These are phyloP conservation scores for Zhuliangozyma parablackwelliae DNA, from an alignment of 1,139 yeast genomes.

Conservation along the genomic window DNA sequence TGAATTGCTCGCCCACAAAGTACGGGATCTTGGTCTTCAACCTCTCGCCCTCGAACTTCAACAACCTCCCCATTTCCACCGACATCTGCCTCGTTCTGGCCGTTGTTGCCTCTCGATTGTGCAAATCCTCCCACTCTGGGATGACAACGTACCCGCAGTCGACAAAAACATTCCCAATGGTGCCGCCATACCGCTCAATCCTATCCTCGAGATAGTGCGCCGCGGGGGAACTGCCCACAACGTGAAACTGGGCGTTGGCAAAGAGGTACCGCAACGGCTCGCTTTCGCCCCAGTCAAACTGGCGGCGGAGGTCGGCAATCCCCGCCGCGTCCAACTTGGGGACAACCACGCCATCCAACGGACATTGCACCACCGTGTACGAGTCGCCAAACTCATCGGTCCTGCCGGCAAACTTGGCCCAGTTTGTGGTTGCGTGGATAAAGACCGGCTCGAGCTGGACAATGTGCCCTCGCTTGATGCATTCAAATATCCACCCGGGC, in stretches of 20 bases:
- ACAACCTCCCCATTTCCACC: conserved; percentile 16
- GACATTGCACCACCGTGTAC: conserved; percentile 21
- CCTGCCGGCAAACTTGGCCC: conserved; percentile 13
- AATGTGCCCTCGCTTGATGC: conserved; percentile 40
- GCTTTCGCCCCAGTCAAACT: conserved; percentile 2
- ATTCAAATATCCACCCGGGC: conserved; percentile 72
- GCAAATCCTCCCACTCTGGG: conserved; percentile 6
- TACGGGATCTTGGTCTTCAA: conserved; percentile 34
- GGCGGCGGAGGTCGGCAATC: conserved; percentile 3
- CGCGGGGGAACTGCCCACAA: conserved; percentile 13
- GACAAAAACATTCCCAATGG: conserved; percentile 9
- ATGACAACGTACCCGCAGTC: conserved; percentile 25
- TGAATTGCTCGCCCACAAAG: conserved; percentile 42
- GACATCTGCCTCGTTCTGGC: conserved; percentile 13
- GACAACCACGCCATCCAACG: conserved; percentile 2
- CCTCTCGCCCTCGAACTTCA: conserved; percentile 13
- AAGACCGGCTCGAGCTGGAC: conserved; percentile 61
- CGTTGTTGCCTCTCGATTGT: conserved; percentile 4
- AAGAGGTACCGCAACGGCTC: conserved; percentile 21
- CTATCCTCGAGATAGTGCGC: conserved; percentile 13
- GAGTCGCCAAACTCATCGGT: conserved; percentile 58
- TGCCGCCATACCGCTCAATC: conserved; percentile 33
- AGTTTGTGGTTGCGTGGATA: conserved; percentile 27
- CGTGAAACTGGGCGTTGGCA: conserved; percentile 17
- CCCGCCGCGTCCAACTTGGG: conserved; percentile 3